These are phyloP conservation scores for Porpolomopsis calyptriformis DNA, from an alignment of 768 basidiomycete species.

Conservation along the genomic window DNA sequence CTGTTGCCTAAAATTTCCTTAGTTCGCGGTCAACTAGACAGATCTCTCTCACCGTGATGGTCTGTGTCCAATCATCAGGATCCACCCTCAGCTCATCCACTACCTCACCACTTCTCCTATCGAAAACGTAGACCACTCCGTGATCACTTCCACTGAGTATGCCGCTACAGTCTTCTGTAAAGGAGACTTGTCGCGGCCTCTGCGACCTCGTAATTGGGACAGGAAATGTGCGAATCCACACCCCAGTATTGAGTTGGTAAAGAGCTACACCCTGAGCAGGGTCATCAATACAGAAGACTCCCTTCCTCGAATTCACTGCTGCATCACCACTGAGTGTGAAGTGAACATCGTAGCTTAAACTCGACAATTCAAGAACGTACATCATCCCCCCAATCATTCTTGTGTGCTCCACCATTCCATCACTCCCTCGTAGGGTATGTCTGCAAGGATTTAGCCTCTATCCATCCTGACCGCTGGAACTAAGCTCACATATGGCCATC, in stretches of 20 bases:
- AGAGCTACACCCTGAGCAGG: slow-evolving; percentile 12
- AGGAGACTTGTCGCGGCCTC: slow-evolving; percentile 12
- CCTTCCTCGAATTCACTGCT: slow-evolving; percentile 6
- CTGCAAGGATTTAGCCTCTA: too few relatives aligned
- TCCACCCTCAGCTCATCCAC: slow-evolving; percentile 8
- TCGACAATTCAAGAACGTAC: not conserved
- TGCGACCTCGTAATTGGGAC: slow-evolving; percentile 10
- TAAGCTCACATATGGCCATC: too few relatives aligned
- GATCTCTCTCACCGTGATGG: slow-evolving; percentile 9
- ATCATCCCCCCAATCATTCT: slow-evolving; percentile 1
- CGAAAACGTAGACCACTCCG: too few relatives aligned
- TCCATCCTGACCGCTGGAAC: too few relatives aligned
- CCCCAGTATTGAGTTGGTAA: slow-evolving; percentile 13
- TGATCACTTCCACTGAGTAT: slow-evolving; percentile 15
- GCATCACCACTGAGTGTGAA: slow-evolving; percentile 8
- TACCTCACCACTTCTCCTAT: slow-evolving; percentile 10
- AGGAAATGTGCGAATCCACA: slow-evolving; percentile 8
- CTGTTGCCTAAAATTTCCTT: not conserved
- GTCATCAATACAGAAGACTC: slow-evolving; percentile 12
- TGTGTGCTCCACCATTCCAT: too few relatives aligned
- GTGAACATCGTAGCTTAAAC: slow-evolving; percentile 2
- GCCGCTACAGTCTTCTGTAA: slow-evolving; percentile 8
- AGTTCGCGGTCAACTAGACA: too few relatives aligned
- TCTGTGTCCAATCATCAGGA: slow-evolving; percentile 9
- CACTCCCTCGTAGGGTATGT: too few relatives aligned